Evolutionary conservation across 1,284 basidiomycete genomes (phyloP), one percentile per base, ranked within the genome.

Genomic region (Pseudozyma thailandica): DNA sequence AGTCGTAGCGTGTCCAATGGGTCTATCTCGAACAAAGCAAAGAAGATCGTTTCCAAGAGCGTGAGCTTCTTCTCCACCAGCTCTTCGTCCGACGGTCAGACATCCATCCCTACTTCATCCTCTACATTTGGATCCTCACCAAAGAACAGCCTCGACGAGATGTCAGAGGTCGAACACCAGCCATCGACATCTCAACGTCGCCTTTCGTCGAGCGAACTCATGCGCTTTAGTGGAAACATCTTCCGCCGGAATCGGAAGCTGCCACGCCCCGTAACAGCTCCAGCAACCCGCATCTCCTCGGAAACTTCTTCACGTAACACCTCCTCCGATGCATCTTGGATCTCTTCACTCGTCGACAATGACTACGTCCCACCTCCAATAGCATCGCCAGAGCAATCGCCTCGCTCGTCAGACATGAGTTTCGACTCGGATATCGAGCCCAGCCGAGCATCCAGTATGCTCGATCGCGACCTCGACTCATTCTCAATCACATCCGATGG

Each of bases 371-470:
- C n/a, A n/a, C n/a, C n/a, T n/a, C n/a, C n/a, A n/a, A n/a, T n/a
- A n/a, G n/a, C 39, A 30, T 47, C 12, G 43, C 43, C 12, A 33
- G 18, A n/a, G 4, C 23, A 16, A 15, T 42, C 47, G 16, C 35
- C 44, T 15, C 46, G 16, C 18, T n/a, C 16, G 4, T 2, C 16
- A 18, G 30, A 42, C 15, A 33, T 23, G 23, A 25, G 33, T 15
- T 20, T 25, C 15, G 49, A 48, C 28, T 47, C 37, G 8, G 33
- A 37, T 16, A 4, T 64, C 27, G 50, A 57, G 46, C 61, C 61
- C 1, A 64, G 61, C 23, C 49, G 61, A 0, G 45, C 48, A 38
- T 64, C 61, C 6, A 64, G 61, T 21, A 47, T 63, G 31, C 60
- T 63, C 15, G 60, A 56, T 20, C 35, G 30, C 20, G 50, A 52